Conservation (phyloP, 192 early-diverging fungal species). For the Rhizoclosmatium globosum region DNA sequence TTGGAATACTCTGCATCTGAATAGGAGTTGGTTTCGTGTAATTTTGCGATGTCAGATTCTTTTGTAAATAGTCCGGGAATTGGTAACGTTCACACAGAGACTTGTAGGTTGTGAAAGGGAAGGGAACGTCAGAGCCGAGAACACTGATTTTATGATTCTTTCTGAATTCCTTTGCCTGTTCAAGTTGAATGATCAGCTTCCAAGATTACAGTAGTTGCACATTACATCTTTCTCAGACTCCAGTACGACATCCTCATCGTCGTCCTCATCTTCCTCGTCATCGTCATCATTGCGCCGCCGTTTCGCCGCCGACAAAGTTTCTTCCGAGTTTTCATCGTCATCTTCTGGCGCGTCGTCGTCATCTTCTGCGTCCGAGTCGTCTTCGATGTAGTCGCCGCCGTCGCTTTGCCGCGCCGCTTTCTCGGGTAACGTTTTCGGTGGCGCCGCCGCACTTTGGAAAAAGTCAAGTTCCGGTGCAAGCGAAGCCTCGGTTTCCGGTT, state of each 20-base stretch:
- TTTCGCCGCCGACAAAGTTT: neutral
- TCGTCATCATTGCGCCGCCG: neutral
- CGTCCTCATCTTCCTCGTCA: slow-evolving; percentile 15
- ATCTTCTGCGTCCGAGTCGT: slow-evolving; percentile 6
- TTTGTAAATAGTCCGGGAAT: slow-evolving; percentile 73
- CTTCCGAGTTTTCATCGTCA: neutral
- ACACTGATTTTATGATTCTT: slow-evolving; percentile 82
- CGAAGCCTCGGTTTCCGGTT: slow-evolving; percentile 7
- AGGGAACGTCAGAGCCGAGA: slow-evolving; percentile 85
- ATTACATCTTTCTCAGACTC: slow-evolving; percentile 13
- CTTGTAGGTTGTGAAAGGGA: slow-evolving; percentile 82
- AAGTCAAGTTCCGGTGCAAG: slow-evolving; percentile 49
- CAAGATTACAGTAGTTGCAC: slow-evolving; percentile 5
- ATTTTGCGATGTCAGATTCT: slow-evolving; percentile 72
- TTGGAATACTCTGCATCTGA: slow-evolving; percentile 93
- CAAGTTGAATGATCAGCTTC: slow-evolving; percentile 4
- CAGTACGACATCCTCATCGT: slow-evolving; percentile 9
- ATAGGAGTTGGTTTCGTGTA: slow-evolving; percentile 87
- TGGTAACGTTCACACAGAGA: slow-evolving; percentile 74
- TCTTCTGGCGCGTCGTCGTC: slow-evolving; percentile 8
- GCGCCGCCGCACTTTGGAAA: slow-evolving; percentile 30
- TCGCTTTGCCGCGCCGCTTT: neutral
- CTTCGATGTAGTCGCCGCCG: slow-evolving; percentile 2
- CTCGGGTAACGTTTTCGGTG: neutral
- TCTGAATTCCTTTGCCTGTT: slow-evolving; percentile 66